These are phyloP conservation scores for Leccinum subgranulosum DNA, from an alignment of 768 basidiomycete species.

Conservation along the genomic window DNA sequence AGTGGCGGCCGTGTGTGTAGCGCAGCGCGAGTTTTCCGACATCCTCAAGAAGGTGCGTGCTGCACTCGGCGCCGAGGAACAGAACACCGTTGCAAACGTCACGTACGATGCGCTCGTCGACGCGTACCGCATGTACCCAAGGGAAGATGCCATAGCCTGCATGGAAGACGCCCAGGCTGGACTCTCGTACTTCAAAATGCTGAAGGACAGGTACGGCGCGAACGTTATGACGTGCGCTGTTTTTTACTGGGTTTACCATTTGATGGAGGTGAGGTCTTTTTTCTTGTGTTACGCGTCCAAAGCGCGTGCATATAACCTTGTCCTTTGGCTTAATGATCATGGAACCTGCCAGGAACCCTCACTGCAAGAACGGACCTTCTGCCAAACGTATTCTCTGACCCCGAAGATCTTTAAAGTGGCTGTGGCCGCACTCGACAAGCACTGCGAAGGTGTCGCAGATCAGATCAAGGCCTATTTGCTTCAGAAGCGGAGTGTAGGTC, in stretches of 20 bases:
- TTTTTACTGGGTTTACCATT: conserved; percentile 46
- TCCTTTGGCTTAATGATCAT: neutral
- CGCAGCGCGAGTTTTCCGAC: conserved; percentile 17
- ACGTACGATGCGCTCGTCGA: conserved; percentile 33
- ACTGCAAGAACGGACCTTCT: conserved; percentile 19
- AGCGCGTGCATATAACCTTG: neutral
- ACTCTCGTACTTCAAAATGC: conserved; percentile 9
- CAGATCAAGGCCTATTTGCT: conserved; percentile 18
- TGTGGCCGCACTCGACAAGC: conserved; percentile 18
- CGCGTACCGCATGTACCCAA: conserved; percentile 18
- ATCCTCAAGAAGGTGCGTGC: conserved; percentile 22
- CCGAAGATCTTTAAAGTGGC: conserved; percentile 20
- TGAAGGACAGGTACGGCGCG: conserved; percentile 19
- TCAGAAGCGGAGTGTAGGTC: neutral
- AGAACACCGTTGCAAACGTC: neutral
- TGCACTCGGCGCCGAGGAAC: conserved; percentile 11
- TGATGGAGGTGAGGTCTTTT: conserved; percentile 32
- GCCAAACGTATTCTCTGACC: conserved; percentile 15
- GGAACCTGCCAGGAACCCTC: neutral
- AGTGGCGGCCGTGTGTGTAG: conserved; percentile 24
- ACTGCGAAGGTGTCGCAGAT: conserved; percentile 24
- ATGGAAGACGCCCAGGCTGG: conserved; percentile 34
- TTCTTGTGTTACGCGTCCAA: neutral
- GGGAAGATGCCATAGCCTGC: conserved; percentile 26
- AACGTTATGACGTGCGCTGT: conserved; percentile 35